Base-by-base conservation (phyloP, 352 stramenopile species). In the Phytophthora sojae region DNA sequence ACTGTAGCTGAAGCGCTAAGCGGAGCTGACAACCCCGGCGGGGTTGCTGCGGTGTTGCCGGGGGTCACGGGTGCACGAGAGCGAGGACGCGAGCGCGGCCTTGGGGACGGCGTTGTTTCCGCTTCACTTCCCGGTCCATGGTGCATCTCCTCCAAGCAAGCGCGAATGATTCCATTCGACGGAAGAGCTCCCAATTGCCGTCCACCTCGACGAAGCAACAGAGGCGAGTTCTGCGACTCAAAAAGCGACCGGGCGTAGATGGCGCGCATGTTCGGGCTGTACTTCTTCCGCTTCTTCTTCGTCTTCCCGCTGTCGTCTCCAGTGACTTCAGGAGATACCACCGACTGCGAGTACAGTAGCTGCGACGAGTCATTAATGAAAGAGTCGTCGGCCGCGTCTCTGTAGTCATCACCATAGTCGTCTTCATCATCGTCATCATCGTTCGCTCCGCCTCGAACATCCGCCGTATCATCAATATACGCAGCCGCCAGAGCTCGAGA, bases 341-440 rank as follows among this genome's bases (percentile, higher is more conserved):
- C 56, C 17, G 73, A 81, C 67, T 83, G 86, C 6, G 88, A 94
- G 67, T 91, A 95, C n/a, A 93, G 49, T 37, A 95, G 61, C 64
- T 95, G 88, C 3, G 88, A 94, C 1, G 86, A 92, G 76, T 95
- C 81, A 56, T 95, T 89, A 56, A 95, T 95, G 44, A 95, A 95
- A 30, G 86, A 91, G 26, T 86, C 70, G 51, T 94, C 86, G 2
- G 77, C 65, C 17, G 75, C 81, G 51, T 90, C 71, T 55, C 74
- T 66, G 21, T 82, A 76, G 64, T 85, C 71, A 30, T 93, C 82
- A 14, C 82, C 79, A 25, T 93, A 86, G 17, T 92, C 82, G 12
- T 93, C 83, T 12, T 90, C 84, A 19, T 90, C 82, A 12, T 86
- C 82, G 44, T 91, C 84, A 17, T 90, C 77, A 30, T 82, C 71